phyloP scores from a whole-genome alignment of 352 stramenopile species.

The Phytophthora agathidicida region DNA sequence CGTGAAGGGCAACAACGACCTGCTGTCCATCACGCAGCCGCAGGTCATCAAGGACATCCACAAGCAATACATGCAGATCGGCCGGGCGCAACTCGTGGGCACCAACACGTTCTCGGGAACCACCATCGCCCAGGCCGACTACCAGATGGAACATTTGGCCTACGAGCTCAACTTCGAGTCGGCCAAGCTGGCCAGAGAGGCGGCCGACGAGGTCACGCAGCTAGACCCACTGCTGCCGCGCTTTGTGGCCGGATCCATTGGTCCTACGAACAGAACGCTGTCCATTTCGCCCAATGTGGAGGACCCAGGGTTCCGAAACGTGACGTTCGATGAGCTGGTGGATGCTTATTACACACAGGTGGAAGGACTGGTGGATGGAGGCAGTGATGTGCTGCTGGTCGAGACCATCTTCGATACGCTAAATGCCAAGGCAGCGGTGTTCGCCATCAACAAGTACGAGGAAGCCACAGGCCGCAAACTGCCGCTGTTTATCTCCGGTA shows the following conservation, averaged over 20 bases:
- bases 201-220: conserved; percentile 93
- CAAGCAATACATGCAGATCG: conserved; percentile 93
- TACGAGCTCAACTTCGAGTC: conserved; percentile 97
- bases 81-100: conserved; percentile 94
- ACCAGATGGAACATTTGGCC: conserved; percentile 95
- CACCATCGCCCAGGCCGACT: conserved; percentile 96
- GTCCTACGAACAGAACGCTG: conserved; percentile 95
- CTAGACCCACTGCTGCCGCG: conserved; percentile 92
- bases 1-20: conserved; percentile 98
- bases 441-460: conserved; percentile 94
- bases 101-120: conserved; percentile 98
- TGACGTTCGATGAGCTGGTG: conserved; percentile 98
- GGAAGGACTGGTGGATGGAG: conserved; percentile 95
- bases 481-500: conserved; percentile 97
- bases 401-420: conserved; percentile 99
- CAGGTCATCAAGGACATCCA: conserved; percentile 97
- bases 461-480: conserved; percentile 91
- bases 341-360: conserved; percentile 96
- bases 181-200: conserved; percentile 91
- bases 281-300: conserved; percentile 97
- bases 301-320: conserved; percentile 93
- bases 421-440: conserved; percentile 97
- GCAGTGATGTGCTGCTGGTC: conserved; percentile 95
- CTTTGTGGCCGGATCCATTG: conserved; percentile 96
- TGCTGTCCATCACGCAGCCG: conserved; percentile 95